Percentiles rank a stretch among this genome's conserved stretches.
Evolutionary conservation across 305 asterid species (phyloP).

Genomic region (Solanum chacoense): DNA sequence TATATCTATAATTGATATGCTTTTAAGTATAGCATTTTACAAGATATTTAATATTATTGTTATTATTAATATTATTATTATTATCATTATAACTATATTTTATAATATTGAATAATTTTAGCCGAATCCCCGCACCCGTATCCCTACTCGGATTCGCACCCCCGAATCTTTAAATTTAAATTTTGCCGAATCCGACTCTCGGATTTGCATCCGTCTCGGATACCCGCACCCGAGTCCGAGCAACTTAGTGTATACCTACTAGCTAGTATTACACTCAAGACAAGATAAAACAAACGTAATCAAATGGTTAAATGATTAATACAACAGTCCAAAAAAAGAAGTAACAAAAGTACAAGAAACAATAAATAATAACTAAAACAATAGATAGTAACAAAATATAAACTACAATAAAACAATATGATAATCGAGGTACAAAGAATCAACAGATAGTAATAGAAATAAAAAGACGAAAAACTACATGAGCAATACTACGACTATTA

Average conservation of each 20-base stretch:
- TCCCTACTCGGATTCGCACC: too few species aligned
- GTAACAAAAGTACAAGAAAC: background rate
- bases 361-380: background rate
- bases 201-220: too few species aligned
- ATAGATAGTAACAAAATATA: background rate
- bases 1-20: too few species aligned
- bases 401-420: background rate
- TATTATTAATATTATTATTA: too few species aligned
- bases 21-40: too few species aligned
- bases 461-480: background rate
- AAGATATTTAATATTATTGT: too few species aligned
- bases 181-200: too few species aligned
- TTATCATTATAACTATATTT: too few species aligned
- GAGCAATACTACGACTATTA: background rate
- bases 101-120: too few species aligned
- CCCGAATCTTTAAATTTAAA: too few species aligned
- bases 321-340: background rate
- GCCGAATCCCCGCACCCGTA: too few species aligned
- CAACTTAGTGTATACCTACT: background rate
- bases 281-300: background rate
- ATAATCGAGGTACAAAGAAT: background rate
- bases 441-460: background rate
- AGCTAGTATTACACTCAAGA: background rate
- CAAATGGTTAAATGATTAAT: background rate
- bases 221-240: too few species aligned